Percentiles rank a stretch among this genome's conserved stretches.
phyloP scores from a whole-genome alignment of 2,329 filamentous ascomycete genomes.

The Grosmannia huntii region DNA sequence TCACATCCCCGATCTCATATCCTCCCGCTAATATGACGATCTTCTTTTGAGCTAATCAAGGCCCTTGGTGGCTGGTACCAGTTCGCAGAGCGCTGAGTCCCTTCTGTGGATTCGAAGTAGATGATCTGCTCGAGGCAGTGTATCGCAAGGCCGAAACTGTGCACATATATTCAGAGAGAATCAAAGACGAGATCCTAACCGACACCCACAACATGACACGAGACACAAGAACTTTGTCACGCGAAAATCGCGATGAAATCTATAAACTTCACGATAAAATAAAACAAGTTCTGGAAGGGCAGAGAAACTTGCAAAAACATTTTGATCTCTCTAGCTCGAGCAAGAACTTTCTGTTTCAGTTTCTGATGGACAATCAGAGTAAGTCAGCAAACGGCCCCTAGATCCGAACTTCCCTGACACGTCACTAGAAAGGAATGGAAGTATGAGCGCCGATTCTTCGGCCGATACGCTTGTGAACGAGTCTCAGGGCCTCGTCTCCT shows the following conservation, averaged over 20 bases:
- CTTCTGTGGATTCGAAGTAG: neutral
- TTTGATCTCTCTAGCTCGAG: neutral
- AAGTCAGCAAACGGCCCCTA: neutral
- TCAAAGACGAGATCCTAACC: neutral
- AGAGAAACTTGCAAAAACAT: neutral
- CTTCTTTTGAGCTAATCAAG: neutral
- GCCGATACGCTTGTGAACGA: neutral
- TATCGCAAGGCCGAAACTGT: neutral
- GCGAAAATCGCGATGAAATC: neutral
- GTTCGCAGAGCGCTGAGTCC: neutral
- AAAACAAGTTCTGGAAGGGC: neutral
- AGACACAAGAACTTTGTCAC: neutral
- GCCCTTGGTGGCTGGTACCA: neutral
- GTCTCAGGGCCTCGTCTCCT: neutral
- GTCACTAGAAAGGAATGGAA: neutral
- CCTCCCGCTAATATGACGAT: no score
- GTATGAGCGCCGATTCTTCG: neutral
- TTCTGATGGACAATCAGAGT: conserved; percentile 8
- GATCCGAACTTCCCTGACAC: neutral
- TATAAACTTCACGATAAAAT: neutral
- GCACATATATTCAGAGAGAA: neutral
- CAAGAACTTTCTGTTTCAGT: conserved; percentile 9
- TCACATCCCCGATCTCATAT: neutral
- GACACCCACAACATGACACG: neutral
- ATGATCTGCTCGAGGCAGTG: neutral